Base-by-base conservation (phyloP, 2,329 filamentous ascomycete species). In the Calonectria henricotiae region DNA sequence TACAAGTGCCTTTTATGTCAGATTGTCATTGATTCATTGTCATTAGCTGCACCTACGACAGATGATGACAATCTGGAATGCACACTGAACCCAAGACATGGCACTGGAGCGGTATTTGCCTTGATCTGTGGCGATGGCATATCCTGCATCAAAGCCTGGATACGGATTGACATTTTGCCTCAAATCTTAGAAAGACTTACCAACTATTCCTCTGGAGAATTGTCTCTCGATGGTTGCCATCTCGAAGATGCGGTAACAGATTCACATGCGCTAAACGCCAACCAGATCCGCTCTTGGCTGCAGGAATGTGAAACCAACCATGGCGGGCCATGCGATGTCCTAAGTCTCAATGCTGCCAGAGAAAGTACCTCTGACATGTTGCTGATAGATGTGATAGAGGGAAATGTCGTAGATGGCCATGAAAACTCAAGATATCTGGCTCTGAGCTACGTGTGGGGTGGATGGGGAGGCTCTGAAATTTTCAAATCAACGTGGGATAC, bases 391-490 rank as follows among this genome's bases (percentile, higher is more conserved):
- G 46, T 51, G 30, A 51, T 51, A 15, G 46, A 51, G 12, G 25
- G 13, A 3, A 51, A 17, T 15, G 46, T 51, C 5, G 46, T 51
- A 25, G 25, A 32, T 32, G 13, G 25, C 46, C 12, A 30, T 5
- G 1, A 25, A n/a, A 25, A 51, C 9, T 15, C 13, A 6, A 51
- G 25, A 51, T 51, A 51, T 15, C 25, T 51, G 8, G 46, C 46
- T 27, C 27, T 51, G 13, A 51, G 46, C 46, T 51, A 51, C n/a
- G 46, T 51, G 4, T 51, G 46, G 46, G 46, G 46, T 30, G 46
- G 27, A 27, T 51, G 46, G 46, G 46, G 23, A 8, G 25, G 25
- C 23, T 46, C 43, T 17, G 46, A 30, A 8, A 15, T 51, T 30
- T 51, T 51, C 46, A 27, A 30, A 17, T 12, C 46, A 17, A 30